These are phyloP conservation scores for Brassica napus DNA, from an alignment of 345 rosid species.

Conservation along the genomic window DNA sequence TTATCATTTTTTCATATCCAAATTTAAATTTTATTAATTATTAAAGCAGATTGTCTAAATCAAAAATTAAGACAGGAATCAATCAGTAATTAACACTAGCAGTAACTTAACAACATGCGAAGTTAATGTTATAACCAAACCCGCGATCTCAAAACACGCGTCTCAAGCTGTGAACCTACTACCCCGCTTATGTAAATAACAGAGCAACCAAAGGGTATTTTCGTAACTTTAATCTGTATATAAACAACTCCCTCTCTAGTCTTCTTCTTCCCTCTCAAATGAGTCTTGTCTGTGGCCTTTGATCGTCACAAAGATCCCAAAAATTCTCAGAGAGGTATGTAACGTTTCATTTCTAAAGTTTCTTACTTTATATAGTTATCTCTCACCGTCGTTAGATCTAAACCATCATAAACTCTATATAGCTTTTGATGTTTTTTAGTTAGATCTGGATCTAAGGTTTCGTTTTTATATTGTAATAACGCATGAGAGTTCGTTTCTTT, in stretches of 20 bases:
- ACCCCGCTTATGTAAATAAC: not conserved
- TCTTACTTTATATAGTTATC: not conserved
- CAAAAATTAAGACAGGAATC: not conserved
- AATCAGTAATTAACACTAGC: not conserved
- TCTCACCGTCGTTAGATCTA: slow-evolving; percentile 6
- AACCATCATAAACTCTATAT: not conserved
- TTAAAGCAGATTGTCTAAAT: not conserved
- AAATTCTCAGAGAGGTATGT: slow-evolving; percentile 20
- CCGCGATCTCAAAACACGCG: slow-evolving; percentile 27
- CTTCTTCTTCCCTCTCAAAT: slow-evolving; percentile 30
- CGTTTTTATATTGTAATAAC: not conserved
- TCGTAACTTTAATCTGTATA: slow-evolving; percentile 26
- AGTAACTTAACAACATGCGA: slow-evolving; percentile 5
- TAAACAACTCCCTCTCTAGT: not conserved
- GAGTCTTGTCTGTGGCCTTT: slow-evolving; percentile 2
- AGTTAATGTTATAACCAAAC: slow-evolving; percentile 19
- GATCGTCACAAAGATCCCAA: slow-evolving; percentile 8
- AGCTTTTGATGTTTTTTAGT: not conserved
- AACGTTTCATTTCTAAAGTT: not conserved
- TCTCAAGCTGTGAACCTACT: slow-evolving; percentile 31
- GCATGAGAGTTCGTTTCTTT: not conserved
- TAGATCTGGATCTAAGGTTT: slow-evolving; percentile 16
- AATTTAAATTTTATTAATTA: not conserved
- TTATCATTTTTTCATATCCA: not conserved
- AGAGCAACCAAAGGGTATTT: not conserved